Conservation (phyloP, 345 rosid species). For the Nephelium lappaceum region DNA sequence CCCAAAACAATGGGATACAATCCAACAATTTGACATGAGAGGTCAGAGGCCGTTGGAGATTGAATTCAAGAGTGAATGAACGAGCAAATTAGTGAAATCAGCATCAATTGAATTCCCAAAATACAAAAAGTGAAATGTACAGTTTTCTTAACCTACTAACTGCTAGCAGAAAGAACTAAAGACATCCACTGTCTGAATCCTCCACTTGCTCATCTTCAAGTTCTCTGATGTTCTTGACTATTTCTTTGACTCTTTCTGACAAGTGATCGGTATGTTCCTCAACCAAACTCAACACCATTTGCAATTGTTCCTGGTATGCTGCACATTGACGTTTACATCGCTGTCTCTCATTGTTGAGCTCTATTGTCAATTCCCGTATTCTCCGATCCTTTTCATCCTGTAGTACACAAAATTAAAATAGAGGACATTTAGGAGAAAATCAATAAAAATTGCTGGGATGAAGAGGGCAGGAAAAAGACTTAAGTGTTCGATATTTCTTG, state of each 20-base stretch:
- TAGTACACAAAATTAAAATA: conserved; percentile 6
- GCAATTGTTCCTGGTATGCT: conserved; percentile 42
- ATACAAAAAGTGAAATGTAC: conserved; percentile 10
- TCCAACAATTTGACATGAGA: neutral
- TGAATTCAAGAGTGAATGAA: conserved; percentile 1
- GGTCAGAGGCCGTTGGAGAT: neutral
- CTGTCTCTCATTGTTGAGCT: conserved; percentile 51
- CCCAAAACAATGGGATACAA: neutral
- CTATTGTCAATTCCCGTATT: conserved; percentile 46
- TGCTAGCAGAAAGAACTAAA: conserved; percentile 9
- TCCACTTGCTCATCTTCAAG: conserved; percentile 37
- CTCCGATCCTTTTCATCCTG: conserved; percentile 54
- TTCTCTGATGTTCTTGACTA: conserved; percentile 44
- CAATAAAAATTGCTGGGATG: neutral
- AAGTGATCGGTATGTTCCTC: conserved; percentile 50
- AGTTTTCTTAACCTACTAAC: conserved; percentile 16
- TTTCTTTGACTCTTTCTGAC: conserved; percentile 41
- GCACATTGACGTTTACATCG: conserved; percentile 44
- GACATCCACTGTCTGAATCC: conserved; percentile 29
- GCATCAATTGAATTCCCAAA: neutral
- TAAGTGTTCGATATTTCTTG: neutral
- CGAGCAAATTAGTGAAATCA: neutral
- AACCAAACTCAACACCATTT: conserved; percentile 32
- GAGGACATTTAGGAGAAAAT: neutral
- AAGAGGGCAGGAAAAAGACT: neutral